Conservation (phyloP, 2,329 filamentous ascomycete genomes). For the Sporothrix sp. region DNA sequence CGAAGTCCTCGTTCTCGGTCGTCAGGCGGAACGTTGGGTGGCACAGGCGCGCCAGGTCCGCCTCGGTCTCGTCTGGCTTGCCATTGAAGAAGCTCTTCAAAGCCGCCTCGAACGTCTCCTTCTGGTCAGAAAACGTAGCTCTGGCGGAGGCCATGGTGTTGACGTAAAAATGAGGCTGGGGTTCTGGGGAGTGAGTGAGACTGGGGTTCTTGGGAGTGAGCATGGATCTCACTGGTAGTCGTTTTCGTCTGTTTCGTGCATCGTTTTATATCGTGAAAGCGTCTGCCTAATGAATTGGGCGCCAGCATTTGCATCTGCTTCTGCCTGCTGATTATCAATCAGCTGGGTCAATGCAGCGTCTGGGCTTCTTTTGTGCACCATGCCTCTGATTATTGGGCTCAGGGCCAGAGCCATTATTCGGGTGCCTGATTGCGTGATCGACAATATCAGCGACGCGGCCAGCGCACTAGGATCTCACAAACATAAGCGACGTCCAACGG, state of each 20-base stretch:
- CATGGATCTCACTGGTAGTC: not conserved
- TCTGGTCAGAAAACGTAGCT: constrained; percentile 10
- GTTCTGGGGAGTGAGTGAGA: not conserved
- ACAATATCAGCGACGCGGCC: not conserved
- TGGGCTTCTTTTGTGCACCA: not conserved
- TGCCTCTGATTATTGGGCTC: not conserved
- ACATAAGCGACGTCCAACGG: not conserved
- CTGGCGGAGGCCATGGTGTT: not conserved
- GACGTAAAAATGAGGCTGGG: not conserved
- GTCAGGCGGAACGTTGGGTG: constrained; percentile 6
- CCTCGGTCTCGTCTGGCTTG: constrained; percentile 13
- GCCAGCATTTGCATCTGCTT: not conserved
- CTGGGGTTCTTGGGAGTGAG: not conserved
- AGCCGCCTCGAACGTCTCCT: constrained; percentile 11
- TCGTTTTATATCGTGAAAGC: not conserved
- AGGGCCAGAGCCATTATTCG: no score
- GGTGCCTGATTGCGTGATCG: constrained; percentile 9
- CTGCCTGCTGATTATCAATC: not conserved
- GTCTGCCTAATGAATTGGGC: not conserved
- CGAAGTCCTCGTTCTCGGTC: not conserved
- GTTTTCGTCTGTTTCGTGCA: not conserved
- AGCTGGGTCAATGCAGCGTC: not conserved
- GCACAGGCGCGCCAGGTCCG: constrained; percentile 2
- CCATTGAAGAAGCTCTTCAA: constrained; percentile 12
- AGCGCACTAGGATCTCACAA: not conserved